Percentiles rank a stretch among this genome's conserved stretches.
Conservation (phyloP, 108 stramenopile genomes). For the Asterionellopsis glacialis region DNA sequence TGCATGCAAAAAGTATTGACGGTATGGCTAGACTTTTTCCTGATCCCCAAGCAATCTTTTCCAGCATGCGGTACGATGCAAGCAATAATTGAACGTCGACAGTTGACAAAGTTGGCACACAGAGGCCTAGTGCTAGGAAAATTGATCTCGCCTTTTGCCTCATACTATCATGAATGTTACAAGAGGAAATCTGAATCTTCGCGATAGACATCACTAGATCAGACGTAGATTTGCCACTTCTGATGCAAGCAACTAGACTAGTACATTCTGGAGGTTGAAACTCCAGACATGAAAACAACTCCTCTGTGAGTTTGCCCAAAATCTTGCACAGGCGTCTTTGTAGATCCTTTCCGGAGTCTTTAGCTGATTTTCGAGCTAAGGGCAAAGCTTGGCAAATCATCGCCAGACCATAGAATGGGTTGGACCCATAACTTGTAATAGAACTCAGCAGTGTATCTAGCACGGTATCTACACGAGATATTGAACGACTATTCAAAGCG, state of each 20-base stretch:
- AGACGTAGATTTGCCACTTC: constrained; percentile 21
- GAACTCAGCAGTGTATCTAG: constrained; percentile 42
- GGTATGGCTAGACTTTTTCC: constrained; percentile 55
- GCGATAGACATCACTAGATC: constrained; percentile 26
- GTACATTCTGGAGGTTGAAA: constrained; percentile 16
- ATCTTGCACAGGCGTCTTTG: background rate
- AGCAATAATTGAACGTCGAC: constrained; percentile 38
- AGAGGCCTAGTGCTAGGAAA: constrained; percentile 40
- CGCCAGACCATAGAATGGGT: constrained; percentile 49
- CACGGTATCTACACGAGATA: constrained; percentile 27
- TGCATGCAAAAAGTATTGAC: constrained; percentile 25
- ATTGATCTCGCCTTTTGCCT: constrained; percentile 25
- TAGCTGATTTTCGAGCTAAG: constrained; percentile 3
- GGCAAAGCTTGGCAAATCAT: constrained; percentile 33
- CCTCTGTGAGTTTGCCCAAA: constrained; percentile 27
- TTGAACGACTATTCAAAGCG: constrained; percentile 6
- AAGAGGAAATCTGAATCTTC: constrained; percentile 8
- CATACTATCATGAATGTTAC: constrained; percentile 20
- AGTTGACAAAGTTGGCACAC: constrained; percentile 31
- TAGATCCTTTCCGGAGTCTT: constrained; percentile 3
- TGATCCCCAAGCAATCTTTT: constrained; percentile 54
- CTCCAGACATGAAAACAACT: constrained; percentile 29
- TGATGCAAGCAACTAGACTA: constrained; percentile 28
- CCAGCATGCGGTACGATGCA: constrained; percentile 32
- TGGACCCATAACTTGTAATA: constrained; percentile 22